Conservation (phyloP, 345 rosid genomes). For the Arabidopsis arenosa region DNA sequence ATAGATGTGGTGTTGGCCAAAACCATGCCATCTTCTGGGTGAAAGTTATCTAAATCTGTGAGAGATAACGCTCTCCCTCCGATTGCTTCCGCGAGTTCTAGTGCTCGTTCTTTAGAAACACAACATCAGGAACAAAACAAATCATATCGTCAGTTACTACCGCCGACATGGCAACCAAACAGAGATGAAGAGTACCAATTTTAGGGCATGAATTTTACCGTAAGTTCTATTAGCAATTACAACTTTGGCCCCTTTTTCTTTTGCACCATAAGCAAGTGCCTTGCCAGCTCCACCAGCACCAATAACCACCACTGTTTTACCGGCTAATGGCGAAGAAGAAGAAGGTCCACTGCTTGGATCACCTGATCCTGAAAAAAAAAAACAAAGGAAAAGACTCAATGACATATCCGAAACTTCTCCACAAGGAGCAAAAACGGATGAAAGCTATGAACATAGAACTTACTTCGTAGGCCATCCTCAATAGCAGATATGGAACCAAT, state of each 20-base stretch:
- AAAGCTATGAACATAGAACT: constrained; percentile 31
- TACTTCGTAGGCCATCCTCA: constrained; percentile 90
- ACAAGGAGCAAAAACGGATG: neutral
- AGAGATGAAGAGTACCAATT: constrained; percentile 19
- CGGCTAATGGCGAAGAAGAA: constrained; percentile 73
- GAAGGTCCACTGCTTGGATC: constrained; percentile 37
- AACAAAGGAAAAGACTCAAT: constrained; percentile 14
- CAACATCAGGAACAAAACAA: constrained; percentile 27
- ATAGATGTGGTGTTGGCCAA: constrained; percentile 93
- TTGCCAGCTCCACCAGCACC: constrained; percentile 98
- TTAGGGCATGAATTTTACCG: constrained; percentile 49
- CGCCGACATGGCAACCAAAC: constrained; percentile 6
- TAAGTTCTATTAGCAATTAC: constrained; percentile 89
- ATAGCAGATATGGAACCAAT: constrained; percentile 95
- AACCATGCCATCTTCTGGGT: constrained; percentile 80
- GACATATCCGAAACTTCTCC: constrained; percentile 24
- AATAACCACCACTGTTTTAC: constrained; percentile 84
- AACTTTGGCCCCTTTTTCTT: constrained; percentile 83
- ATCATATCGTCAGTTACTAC: constrained; percentile 28
- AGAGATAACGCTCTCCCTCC: constrained; percentile 85
- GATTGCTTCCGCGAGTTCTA: constrained; percentile 69
- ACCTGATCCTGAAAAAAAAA: constrained; percentile 51
- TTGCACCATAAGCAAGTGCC: constrained; percentile 97
- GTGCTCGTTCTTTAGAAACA: constrained; percentile 65
- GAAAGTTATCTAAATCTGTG: constrained; percentile 66